Base-by-base conservation (phyloP, 2,329 filamentous ascomycete genomes). In the Aspergillus sp. region DNA sequence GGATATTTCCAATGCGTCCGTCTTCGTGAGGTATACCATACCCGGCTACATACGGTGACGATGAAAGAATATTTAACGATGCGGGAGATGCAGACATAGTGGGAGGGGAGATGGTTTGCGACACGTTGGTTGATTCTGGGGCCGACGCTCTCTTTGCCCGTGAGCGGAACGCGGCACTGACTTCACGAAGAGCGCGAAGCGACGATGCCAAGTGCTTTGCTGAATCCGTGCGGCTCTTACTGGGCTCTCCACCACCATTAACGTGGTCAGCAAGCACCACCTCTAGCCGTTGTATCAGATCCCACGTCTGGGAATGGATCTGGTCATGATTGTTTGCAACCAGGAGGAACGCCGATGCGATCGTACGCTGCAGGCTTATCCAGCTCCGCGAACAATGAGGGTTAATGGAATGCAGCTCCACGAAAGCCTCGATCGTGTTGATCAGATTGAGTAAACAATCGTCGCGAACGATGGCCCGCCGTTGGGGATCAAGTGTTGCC, bases 351-450 rank as follows among this genome's bases (percentile, higher is more conserved):
- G 72, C 72, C 5, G 71, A 73, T 5, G 72, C 73, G 45, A 75
- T 71, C 2, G 67, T 67, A 30, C 73, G 64, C 54, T 75, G 73
- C 36, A 73, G 61, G 44, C 68, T 73, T 47, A 73, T 71, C 73
- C 73, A 75, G 8, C 68, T 73, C 5, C 73, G 70, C 3, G 71
- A 71, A 19, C 67, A 71, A 49, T 69, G 67, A 1, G 65, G 60
- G 49, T 66, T 69, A 50, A 71, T 62, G 14, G 60, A 59, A 49
- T 73, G 68, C 42, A 84, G 63, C 32, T 82, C 82, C 3, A 83
- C 75, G 63, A 82, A 84, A 0, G 81, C 79, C 54, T 82, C 79
- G 22, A 84, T 76, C 0, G 79, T 79, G 45, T 59, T 73, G 46
- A 78, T 74, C 11, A 84, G 68, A 54, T 77, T 80, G 52, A 76